phyloP scores from a whole-genome alignment of 2,329 filamentous ascomycete genomes.

The Graphilbum fragrans region DNA sequence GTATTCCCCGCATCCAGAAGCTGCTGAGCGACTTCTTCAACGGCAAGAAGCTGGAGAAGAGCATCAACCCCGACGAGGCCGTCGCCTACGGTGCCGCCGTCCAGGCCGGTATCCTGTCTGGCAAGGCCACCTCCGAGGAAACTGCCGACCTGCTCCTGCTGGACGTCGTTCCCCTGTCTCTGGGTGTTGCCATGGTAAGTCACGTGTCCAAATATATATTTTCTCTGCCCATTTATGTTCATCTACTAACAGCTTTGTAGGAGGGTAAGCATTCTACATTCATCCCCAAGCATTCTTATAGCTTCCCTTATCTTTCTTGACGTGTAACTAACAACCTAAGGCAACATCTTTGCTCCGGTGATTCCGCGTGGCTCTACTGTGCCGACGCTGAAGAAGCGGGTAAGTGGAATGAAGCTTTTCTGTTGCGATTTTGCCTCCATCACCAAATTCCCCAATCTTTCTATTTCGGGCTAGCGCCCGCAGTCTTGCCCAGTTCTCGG shows the following conservation, averaged over 20 bases:
- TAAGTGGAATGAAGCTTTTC: no score
- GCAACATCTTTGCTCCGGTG: constrained; percentile 95
- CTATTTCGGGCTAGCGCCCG: no score
- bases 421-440: no score
- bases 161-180: constrained; percentile 90
- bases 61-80: constrained; percentile 99
- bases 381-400: constrained; percentile 69
- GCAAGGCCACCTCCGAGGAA: constrained; percentile 92
- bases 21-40: constrained; percentile 98
- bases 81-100: constrained; percentile 98
- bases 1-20: constrained; percentile 99
- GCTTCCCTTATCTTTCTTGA: no score
- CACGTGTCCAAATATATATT: no score
- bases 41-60: constrained; percentile 99
- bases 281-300: no score
- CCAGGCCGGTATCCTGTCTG: constrained; percentile 96
- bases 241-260: not conserved
- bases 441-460: no score
- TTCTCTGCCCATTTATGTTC: not conserved
- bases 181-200: constrained; percentile 92
- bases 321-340: constrained; percentile 29
- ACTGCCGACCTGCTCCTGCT: constrained; percentile 89
- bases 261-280: no score
- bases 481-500: no score
- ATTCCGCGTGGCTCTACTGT: constrained; percentile 70